Evolutionary conservation across 1,284 basidiomycete species (phyloP), one percentile per base, ranked within the genome.

Genomic region (Moesziomyces antarcticus): DNA sequence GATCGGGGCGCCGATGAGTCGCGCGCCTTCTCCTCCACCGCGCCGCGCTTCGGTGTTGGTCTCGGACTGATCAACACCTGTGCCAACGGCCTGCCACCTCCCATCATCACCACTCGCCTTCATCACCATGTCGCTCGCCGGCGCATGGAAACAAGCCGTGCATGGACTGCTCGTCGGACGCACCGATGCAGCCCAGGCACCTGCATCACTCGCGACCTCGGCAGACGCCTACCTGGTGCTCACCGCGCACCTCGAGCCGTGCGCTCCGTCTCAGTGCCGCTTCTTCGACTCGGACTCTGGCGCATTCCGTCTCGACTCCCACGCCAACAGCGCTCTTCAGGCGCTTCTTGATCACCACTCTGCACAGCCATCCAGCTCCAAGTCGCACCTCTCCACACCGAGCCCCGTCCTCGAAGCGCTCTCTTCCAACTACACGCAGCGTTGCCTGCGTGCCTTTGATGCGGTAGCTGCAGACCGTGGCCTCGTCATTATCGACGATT

Each of bases 71-170:
- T 27, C 30, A 13, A 33, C 30, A 33, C 13, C 30, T 13, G 9
- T 33, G 11, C 10, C 10, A 13, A 33, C 6, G 30, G 30, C 30
- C 13, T 33, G 30, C 13, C 30, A 33, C 10, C 30, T 13, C 10
- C 30, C 37, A 40, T 18, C 37, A 18, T 40, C 37, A 40, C 35
- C 13, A 35, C 35, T 16, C 25, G 30, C 37, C 37, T 18, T 40
- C 10, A 20, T 6, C 13, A 24, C 30, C 14, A 70, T 70, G 67
- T 70, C 61, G 27, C 56, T 64, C 16, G 51, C 50, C 5, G 45
- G 52, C n/a, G 43, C 24, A 18, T 70, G 67, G 67, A 30, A 64
- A 46, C 60, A 60, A n/a, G 67, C 61, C 2, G 25, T 64, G 27
- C 50, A 56, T 8, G 56, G 49, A 27, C 47, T 70, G 42, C 24